Base-by-base conservation (phyloP, 1,284 basidiomycete species). In the Cutaneotrichosporon sp. region DNA sequence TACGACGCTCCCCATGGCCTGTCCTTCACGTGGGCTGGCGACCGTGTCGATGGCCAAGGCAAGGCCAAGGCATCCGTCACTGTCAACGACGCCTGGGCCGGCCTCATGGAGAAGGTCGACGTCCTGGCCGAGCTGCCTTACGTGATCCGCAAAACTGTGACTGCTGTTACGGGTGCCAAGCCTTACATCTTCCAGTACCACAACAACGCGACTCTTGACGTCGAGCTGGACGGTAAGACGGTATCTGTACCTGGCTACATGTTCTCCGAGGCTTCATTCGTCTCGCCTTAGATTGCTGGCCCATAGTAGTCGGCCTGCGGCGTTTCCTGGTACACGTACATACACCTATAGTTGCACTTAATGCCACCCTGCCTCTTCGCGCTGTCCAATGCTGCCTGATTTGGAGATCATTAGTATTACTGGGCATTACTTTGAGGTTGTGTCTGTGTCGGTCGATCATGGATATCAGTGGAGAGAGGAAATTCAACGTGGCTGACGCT, bases 91-190 rank as follows among this genome's bases (percentile, higher is more conserved):
- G 75, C 82, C 13, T 26, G 82, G 86, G 14, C 85, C 87, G 65
- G 95, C 0, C 82, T 99, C 75, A 87, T 99, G 55, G 94, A 98
- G 81, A 98, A 98, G 83, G 92, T 99, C 18, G 95, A 99, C 73
- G 89, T 99, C 1, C 85, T 99, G 18, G 93, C 90, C 5, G 95
- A 99, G 83, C 94, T 99, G 72, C 97, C 97, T 9, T 89, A 90
- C 70, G 87, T 97, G 55, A 76, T 83, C 55, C 76, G 80, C 65
- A 84, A 84, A 75, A 75, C 80, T n/a, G 73, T 84, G 60, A 76
- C 80, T 36, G 81, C 83, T 56, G 80, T 82, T 6, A 82, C 83
- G 0, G 81, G 80, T 40, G 81, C 81, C n/a, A 81, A 83, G 76
- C 82, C 84, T 26, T 82, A 80, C 75, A 83, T 85, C 70, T 84